Evolutionary conservation across 192 early-diverging fungal species (phyloP).

Genomic region (Entomortierella beljakovae): DNA sequence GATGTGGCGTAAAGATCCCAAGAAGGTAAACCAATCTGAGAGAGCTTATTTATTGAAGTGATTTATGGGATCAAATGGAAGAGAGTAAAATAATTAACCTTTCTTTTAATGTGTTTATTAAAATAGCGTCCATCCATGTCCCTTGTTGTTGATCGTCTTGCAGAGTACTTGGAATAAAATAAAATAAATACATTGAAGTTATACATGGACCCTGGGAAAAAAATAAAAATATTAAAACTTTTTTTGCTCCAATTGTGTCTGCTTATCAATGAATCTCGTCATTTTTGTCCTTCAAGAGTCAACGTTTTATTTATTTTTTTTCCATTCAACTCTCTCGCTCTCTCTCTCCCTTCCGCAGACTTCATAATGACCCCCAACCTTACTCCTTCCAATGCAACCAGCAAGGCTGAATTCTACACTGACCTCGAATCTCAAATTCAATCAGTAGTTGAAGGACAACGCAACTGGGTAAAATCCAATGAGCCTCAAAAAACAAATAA

Average conservation of each 20-base stretch:
- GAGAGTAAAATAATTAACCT: not conserved
- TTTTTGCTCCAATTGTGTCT: too few relatives aligned
- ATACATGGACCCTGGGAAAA: not conserved
- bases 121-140: slow-evolving; percentile 52
- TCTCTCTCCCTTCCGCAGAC: not conserved
- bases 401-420: slow-evolving; percentile 80
- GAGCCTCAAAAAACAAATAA: not conserved
- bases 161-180: slow-evolving; percentile 46
- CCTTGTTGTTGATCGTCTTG: slow-evolving; percentile 42
- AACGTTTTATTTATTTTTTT: not conserved
- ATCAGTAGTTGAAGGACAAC: slow-evolving; percentile 75
- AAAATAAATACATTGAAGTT: not conserved
- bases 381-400: slow-evolving; percentile 23
- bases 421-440: slow-evolving; percentile 68
- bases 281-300: slow-evolving; percentile 4
- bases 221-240: not conserved
- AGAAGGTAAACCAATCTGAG: slow-evolving; percentile 38
- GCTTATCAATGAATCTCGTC: too few relatives aligned
- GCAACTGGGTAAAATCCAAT: slow-evolving; percentile 60
- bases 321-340: not conserved
- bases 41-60: not conserved
- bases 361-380: slow-evolving; percentile 37
- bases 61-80: not conserved
- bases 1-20: slow-evolving; percentile 78
- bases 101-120: not conserved